Conservation (phyloP, 2,329 filamentous ascomycete genomes). For the Aureobasidium mangrovei region DNA sequence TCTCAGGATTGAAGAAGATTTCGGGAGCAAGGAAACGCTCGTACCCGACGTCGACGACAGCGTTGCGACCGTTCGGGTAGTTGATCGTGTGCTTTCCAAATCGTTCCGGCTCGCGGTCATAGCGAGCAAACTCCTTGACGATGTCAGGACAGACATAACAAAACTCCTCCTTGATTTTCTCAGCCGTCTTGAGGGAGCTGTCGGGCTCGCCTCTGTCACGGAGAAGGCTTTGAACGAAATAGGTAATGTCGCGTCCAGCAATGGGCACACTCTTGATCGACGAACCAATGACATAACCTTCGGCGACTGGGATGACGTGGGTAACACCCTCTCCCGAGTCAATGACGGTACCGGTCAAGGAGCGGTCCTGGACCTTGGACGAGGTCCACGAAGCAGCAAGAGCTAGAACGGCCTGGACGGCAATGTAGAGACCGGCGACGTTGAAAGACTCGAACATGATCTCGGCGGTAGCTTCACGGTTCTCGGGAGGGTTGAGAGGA, state of each 20-base stretch:
- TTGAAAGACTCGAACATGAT: conserved; percentile 99
- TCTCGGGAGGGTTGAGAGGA: conserved; percentile 89
- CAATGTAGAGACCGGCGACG: conserved; percentile 96
- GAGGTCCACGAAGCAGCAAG: conserved; percentile 97
- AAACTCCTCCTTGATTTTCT: conserved; percentile 97
- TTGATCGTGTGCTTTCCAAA: conserved; percentile 86
- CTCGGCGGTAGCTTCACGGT: conserved; percentile 96
- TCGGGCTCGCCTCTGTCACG: conserved; percentile 95
- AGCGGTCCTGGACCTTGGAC: conserved; percentile 93
- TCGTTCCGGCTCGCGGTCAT: conserved; percentile 80
- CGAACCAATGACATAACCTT: conserved; percentile 97
- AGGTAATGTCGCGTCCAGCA: conserved; percentile 94
- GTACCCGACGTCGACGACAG: conserved; percentile 88
- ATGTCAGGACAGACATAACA: conserved; percentile 98
- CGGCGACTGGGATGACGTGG: conserved; percentile 95
- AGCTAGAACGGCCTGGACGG: conserved; percentile 92
- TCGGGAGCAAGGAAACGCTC: conserved; percentile 96
- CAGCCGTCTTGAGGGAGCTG: conserved; percentile 92
- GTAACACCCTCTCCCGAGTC: conserved; percentile 98
- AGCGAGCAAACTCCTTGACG: conserved; percentile 94
- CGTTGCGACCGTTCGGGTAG: conserved; percentile 74
- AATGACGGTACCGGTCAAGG: conserved; percentile 93
- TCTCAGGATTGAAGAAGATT: conserved; percentile 99
- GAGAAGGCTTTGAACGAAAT: conserved; percentile 93
- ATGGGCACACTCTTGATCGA: conserved; percentile 99